These are phyloP conservation scores for Aspergillus mulundensis DNA, from an alignment of 495 filamentous ascomycete genomes.

Conservation along the genomic window DNA sequence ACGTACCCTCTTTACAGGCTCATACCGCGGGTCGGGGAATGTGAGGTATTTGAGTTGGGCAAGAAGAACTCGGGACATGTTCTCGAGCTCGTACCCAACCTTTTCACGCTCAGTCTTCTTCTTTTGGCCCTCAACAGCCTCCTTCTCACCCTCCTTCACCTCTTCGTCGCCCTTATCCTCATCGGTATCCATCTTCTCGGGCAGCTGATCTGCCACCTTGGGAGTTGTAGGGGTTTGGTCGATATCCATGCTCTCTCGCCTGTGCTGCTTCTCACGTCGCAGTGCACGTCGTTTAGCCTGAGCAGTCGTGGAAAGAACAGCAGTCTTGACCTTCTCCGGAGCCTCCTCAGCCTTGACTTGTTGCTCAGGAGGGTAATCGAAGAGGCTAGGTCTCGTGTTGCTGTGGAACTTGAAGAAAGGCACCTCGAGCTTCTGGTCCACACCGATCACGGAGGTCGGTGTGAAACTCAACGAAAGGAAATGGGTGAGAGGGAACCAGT, in stretches of 20 bases:
- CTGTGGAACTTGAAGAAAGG: slow-evolving; percentile 96
- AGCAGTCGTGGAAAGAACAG: slow-evolving; percentile 91
- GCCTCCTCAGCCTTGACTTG: slow-evolving; percentile 92
- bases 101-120: slow-evolving; percentile 96
- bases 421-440: slow-evolving; percentile 89
- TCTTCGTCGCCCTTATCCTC: slow-evolving; percentile 62
- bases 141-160: slow-evolving; percentile 62
- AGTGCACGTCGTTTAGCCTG: slow-evolving; percentile 91
- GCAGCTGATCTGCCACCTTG: slow-evolving; percentile 59
- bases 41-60: slow-evolving; percentile 92
- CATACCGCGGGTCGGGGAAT: slow-evolving; percentile 80
- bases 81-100: slow-evolving; percentile 90
- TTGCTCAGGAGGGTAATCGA: slow-evolving; percentile 96
- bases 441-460: slow-evolving; percentile 88
- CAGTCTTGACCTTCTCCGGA: slow-evolving; percentile 90
- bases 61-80: slow-evolving; percentile 93
- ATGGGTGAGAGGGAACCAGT: slow-evolving; percentile 99
- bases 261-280: slow-evolving; percentile 67
- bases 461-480: slow-evolving; percentile 93
- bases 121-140: slow-evolving; percentile 50
- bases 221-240: slow-evolving; percentile 74
- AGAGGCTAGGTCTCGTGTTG: slow-evolving; percentile 88
- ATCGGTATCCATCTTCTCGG: slow-evolving; percentile 90
- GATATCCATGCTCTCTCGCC: slow-evolving; percentile 81
- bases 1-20: slow-evolving; percentile 91